Percentiles rank a stretch among this genome's conserved stretches.
These are phyloP conservation scores for Curvularia sp. DNA, from an alignment of 2,329 filamentous ascomycete species.

Conservation along the genomic window DNA sequence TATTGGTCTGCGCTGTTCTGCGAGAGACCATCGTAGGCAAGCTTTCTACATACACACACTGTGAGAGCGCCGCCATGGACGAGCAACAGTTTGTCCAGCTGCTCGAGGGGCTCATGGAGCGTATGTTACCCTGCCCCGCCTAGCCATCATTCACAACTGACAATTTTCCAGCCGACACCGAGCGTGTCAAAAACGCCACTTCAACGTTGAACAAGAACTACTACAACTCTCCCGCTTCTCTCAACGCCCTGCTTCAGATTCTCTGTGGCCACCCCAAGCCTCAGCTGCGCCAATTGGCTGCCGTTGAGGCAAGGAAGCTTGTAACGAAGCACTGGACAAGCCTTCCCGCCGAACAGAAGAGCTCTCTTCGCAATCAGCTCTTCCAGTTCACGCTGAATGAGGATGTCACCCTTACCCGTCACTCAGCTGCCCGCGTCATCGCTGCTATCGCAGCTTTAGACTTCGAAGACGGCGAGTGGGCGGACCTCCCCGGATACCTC, in stretches of 20 bases:
- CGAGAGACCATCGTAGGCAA: slow-evolving; percentile 32
- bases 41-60: slow-evolving; percentile 29
- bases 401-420: slow-evolving; percentile 75
- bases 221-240: slow-evolving; percentile 83
- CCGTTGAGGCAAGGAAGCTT: slow-evolving; percentile 85
- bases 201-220: slow-evolving; percentile 90
- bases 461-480: slow-evolving; percentile 85
- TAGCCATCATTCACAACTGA: slow-evolving; percentile 41
- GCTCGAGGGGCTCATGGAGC: slow-evolving; percentile 85
- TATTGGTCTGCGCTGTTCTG: slow-evolving; percentile 28
- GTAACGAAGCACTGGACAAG: slow-evolving; percentile 85
- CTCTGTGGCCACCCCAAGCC: slow-evolving; percentile 76
- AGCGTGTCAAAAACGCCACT: slow-evolving; percentile 82
- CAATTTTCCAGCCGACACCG: slow-evolving; percentile 71
- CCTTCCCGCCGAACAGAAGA: slow-evolving; percentile 77
- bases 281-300: slow-evolving; percentile 84
- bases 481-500: slow-evolving; percentile 78
- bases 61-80: slow-evolving; percentile 65
- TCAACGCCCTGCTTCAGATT: slow-evolving; percentile 87
- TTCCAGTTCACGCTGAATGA: slow-evolving; percentile 85
- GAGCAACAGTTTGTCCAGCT: slow-evolving; percentile 84
- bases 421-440: slow-evolving; percentile 87
- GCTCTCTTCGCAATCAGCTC: slow-evolving; percentile 79
- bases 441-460: slow-evolving; percentile 86
- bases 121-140: slow-evolving; percentile 62